Evolutionary conservation across 192 early-diverging fungal species (phyloP).

Genomic region (Chytriomyces sp.): DNA sequence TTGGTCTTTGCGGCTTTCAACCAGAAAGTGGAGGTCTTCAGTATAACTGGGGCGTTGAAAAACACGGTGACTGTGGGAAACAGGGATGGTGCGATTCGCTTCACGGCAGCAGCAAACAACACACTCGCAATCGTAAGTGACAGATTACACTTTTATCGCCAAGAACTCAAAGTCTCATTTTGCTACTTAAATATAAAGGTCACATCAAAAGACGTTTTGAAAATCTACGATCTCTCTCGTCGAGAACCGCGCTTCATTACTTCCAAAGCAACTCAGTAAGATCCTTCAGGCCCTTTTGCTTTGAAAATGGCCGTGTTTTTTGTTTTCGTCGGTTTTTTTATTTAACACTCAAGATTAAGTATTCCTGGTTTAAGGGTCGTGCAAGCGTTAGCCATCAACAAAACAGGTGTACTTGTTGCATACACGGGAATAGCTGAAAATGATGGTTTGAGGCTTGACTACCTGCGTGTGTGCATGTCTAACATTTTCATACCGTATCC

Average conservation of each 20-base stretch:
- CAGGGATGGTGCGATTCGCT: conserved; percentile 35
- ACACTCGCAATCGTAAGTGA: conserved; percentile 29
- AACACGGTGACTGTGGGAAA: conserved; percentile 23
- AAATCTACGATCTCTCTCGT: conserved; percentile 38
- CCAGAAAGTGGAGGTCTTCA: conserved; percentile 45
- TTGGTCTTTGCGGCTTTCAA: conserved; percentile 29
- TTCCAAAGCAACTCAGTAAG: conserved; percentile 31
- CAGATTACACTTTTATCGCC: background rate
- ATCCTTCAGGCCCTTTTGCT: background rate
- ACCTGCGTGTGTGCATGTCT: background rate
- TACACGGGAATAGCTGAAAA: conserved; percentile 30
- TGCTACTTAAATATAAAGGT: conserved; percentile 23
- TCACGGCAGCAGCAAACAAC: conserved; percentile 19
- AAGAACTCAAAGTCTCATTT: background rate
- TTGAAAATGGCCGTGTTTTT: background rate
- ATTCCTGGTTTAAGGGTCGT: conserved; percentile 22
- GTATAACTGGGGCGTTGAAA: conserved; percentile 36
- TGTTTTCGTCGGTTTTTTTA: background rate
- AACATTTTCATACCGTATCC: background rate
- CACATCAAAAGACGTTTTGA: conserved; percentile 46
- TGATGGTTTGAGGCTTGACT: conserved; percentile 4
- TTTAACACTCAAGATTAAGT: conserved; percentile 15
- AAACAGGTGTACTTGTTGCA: conserved; percentile 20
- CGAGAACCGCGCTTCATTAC: conserved; percentile 39
- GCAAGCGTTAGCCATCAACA: conserved; percentile 23